These are phyloP conservation scores for Coemansia sp. DNA, from an alignment of 192 early-diverging fungal genomes.

Conservation along the genomic window DNA sequence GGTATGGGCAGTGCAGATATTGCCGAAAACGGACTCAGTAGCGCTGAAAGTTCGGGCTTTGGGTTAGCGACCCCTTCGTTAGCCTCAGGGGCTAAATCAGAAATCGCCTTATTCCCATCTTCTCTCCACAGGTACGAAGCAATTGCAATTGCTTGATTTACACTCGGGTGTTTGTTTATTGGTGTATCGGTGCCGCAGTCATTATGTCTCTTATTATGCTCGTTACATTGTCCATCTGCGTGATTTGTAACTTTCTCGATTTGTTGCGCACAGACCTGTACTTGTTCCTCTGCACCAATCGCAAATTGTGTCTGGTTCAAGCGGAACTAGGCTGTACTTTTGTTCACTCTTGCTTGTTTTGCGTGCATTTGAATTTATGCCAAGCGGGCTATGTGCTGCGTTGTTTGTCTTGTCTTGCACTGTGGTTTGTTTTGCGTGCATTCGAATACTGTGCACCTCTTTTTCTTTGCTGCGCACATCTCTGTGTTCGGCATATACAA, in stretches of 20 bases:
- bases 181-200: background rate
- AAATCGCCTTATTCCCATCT: constrained; percentile 39
- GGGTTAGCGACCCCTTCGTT: constrained; percentile 25
- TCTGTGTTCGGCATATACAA: background rate
- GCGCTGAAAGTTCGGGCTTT: constrained; percentile 25
- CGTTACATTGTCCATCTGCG: too few relatives aligned
- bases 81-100: constrained; percentile 17
- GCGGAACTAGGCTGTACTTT: background rate
- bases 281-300: too few relatives aligned
- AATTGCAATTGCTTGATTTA: constrained; percentile 11
- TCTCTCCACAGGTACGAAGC: constrained; percentile 47
- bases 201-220: too few relatives aligned
- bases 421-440: background rate
- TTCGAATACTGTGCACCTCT: background rate
- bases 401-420: constrained; percentile 1
- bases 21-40: constrained; percentile 27
- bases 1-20: constrained; percentile 17
- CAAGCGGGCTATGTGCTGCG: background rate
- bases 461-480: background rate
- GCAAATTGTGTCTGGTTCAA: background rate
- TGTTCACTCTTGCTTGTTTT: background rate
- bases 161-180: background rate
- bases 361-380: background rate
- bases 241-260: too few relatives aligned
- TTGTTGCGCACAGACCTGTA: too few relatives aligned